Percentiles rank a stretch among this genome's conserved stretches.
Conservation (phyloP, 495 filamentous ascomycete genomes). For the Neurospora tetrasperma region DNA sequence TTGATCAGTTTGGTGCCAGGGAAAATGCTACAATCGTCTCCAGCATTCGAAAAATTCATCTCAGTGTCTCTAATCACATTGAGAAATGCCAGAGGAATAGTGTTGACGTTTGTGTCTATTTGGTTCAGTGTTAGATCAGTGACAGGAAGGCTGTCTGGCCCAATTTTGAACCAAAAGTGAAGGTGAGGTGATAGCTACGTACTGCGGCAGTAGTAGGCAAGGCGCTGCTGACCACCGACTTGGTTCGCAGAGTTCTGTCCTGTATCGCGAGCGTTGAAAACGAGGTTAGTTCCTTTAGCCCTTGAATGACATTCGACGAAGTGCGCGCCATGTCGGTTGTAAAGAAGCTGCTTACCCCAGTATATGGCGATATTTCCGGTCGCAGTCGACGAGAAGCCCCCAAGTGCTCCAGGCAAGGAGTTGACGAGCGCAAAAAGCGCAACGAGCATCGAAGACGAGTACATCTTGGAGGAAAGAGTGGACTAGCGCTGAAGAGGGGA, state of each 20-base stretch:
- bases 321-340: background rate
- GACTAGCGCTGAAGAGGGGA: background rate
- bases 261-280: slow-evolving; percentile 15
- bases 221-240: slow-evolving; percentile 32
- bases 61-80: slow-evolving; percentile 36
- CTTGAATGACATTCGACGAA: background rate
- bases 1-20: slow-evolving; percentile 43
- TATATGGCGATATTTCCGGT: slow-evolving; percentile 56
- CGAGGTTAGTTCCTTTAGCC: background rate
- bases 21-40: slow-evolving; percentile 48
- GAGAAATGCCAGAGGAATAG: slow-evolving; percentile 54
- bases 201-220: slow-evolving; percentile 47
- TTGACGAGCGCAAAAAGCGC: slow-evolving; percentile 7
- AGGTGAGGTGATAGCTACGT: slow-evolving; percentile 16
- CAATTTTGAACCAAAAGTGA: background rate
- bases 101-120: slow-evolving; percentile 26
- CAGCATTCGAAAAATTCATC: slow-evolving; percentile 52
- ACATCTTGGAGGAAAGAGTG: background rate
- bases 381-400: slow-evolving; percentile 39
- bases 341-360: slow-evolving; percentile 36
- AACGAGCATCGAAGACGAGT: background rate
- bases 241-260: slow-evolving; percentile 39
- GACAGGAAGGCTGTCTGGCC: background rate
- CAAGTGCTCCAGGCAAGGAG: slow-evolving; percentile 7
- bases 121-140: background rate